A percentile compares a stretch with the other conserved stretches of the same genome.
Evolutionary conservation across 768 basidiomycete genomes (phyloP).

Genomic region (Serpula lacrymans): DNA sequence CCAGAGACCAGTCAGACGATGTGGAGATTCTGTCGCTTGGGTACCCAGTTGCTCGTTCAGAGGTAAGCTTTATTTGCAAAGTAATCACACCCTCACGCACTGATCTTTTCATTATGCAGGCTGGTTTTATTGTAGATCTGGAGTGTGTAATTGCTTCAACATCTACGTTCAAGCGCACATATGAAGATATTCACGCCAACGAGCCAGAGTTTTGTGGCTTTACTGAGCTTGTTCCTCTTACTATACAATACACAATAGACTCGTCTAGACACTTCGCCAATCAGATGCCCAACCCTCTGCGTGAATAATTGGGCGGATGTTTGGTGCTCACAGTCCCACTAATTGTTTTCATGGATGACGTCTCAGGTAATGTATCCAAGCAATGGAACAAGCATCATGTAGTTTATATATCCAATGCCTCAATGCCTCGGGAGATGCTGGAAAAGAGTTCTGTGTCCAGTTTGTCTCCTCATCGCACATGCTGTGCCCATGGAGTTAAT

Average conservation of each 20-base stretch:
- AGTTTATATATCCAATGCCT: conserved; percentile 14
- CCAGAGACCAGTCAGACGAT: not conserved
- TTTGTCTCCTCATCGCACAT: conserved; percentile 19
- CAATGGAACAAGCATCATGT: conserved; percentile 21
- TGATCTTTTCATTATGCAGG: conserved; percentile 10
- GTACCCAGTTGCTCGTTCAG: conserved; percentile 5
- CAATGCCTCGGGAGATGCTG: no score
- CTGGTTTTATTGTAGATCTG: conserved; percentile 5
- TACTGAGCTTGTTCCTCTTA: not conserved
- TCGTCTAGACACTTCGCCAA: conserved; percentile 7
- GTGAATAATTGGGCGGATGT: conserved; percentile 11
- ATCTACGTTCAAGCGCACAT: conserved; percentile 10
- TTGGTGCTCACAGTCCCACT: no score
- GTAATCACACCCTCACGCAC: no score
- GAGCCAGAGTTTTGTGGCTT: not conserved
- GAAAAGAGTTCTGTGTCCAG: conserved; percentile 15
- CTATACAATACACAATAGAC: conserved; percentile 1
- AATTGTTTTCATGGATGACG: conserved; percentile 19
- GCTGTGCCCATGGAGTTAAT: no score
- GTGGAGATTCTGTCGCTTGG: conserved; percentile 3
- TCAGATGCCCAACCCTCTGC: conserved; percentile 19
- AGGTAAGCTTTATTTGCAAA: conserved; percentile 1
- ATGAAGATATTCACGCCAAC: conserved; percentile 6
- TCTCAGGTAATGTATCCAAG: conserved; percentile 21
- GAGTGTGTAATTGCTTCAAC: conserved; percentile 4